These are phyloP conservation scores for Capsicum chinense DNA, from an alignment of 257 asterid species.

Conservation along the genomic window DNA sequence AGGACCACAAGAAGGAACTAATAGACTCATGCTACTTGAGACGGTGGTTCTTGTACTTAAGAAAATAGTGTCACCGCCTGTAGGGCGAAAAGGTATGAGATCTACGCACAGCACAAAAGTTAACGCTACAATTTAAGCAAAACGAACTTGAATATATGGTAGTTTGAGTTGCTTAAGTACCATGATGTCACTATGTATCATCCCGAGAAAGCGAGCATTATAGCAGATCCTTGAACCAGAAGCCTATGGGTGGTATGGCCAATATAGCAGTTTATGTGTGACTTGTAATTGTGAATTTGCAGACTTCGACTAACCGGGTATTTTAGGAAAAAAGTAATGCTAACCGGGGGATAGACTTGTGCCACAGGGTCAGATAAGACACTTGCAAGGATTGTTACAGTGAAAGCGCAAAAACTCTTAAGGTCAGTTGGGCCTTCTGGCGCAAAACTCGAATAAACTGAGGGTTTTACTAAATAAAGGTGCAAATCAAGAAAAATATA, in stretches of 20 bases:
- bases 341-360: background rate
- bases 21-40: no score
- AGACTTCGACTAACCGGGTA: background rate
- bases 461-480: background rate
- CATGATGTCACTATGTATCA: background rate
- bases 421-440: background rate
- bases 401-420: background rate
- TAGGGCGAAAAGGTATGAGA: background rate
- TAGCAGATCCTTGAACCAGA: background rate
- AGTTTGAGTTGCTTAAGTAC: no score
- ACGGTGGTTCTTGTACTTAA: background rate
- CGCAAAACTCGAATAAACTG: background rate
- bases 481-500: constrained; percentile 8
- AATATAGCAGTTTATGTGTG: background rate
- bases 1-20: no score
- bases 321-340: background rate
- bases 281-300: constrained; percentile 12
- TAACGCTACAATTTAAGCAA: no score
- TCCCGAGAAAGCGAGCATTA: background rate
- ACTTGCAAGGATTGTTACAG: constrained; percentile 17
- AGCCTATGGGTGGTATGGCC: background rate
- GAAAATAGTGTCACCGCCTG: background rate
- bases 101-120: background rate
- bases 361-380: background rate
- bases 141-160: no score